A percentile compares a stretch with the other conserved stretches of the same genome.
Evolutionary conservation across 129 eudicot species (phyloP).

Genomic region (Chrysanthemum lavandulifolium): DNA sequence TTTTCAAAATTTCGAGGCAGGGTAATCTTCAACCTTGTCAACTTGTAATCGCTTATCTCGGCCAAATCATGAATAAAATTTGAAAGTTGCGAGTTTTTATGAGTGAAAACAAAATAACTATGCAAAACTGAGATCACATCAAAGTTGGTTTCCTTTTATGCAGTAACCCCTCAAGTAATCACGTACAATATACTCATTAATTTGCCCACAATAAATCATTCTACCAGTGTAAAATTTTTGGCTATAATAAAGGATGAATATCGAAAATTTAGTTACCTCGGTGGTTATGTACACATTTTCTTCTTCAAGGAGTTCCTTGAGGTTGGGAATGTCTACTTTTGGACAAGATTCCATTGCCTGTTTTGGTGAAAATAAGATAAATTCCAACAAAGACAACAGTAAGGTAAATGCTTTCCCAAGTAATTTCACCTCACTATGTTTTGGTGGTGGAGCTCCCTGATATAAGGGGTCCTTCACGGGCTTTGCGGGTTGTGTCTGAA

Average conservation of each 20-base stretch:
- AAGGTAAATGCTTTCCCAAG: background rate
- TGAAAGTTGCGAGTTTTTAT: too few relatives aligned
- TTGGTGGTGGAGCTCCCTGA: conserved; percentile 69
- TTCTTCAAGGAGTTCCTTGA: conserved; percentile 65
- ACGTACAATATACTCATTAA: too few relatives aligned
- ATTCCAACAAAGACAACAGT: background rate
- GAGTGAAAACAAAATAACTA: too few relatives aligned
- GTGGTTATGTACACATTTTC: conserved; percentile 85
- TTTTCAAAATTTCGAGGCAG: too few relatives aligned
- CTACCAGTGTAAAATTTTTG: background rate
- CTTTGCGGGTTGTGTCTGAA: conserved; percentile 51
- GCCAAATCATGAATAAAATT: too few relatives aligned
- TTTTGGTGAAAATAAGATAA: background rate
- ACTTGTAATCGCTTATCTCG: too few relatives aligned
- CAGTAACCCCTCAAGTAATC: background rate
- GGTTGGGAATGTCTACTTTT: conserved; percentile 62
- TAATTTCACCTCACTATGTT: conserved; percentile 56
- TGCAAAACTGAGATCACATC: too few relatives aligned
- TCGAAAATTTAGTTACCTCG: conserved; percentile 47
- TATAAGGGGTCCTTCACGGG: conserved; percentile 69
- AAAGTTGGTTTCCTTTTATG: background rate
- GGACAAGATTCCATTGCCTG: conserved; percentile 96
- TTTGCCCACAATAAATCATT: background rate
- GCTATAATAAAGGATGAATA: background rate
- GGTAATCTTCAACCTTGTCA: too few relatives aligned